Base-by-base conservation (phyloP, 164 flowering plant genomes). In the Litsea cubeba region DNA sequence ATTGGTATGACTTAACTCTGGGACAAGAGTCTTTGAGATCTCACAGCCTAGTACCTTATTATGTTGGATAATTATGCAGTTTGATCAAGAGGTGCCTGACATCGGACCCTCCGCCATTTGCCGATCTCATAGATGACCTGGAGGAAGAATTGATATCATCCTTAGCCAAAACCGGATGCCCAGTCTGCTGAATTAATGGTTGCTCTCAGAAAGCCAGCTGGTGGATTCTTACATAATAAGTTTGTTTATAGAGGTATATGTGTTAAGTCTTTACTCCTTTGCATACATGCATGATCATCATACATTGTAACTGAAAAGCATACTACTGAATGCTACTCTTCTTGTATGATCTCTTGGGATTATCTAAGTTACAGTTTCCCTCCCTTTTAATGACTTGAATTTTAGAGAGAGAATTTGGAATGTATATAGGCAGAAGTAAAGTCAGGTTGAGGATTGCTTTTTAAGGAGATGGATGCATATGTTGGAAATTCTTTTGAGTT, bases 41-140 rank as follows among this genome's bases (percentile, higher is more conserved):
- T 54, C n/a, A 12, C n/a, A 54, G 60, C 60, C 60, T 54, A 54
- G 5, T 54, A 4, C 17, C n/a, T 49, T 70, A 58, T 6, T 69
- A 14, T 51, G 30, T 7, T 18, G 18, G 5, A 10, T 72, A 12
- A 23, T 10, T 70, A 17, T 66, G 68, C 81, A 85, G 88, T 68
- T 74, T 85, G 74, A 80, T 83, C 70, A 66, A 69, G 76, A 1
- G 60, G 0, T 81, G 87, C 78, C 73, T 71, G 28, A 82, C 74
- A 24, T 64, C 70, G 30, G 81, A 81, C 26, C 79, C 75, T 71
- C 83, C 81, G 0, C 1, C 82, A 65, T 86, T 86, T 73, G 72
- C 58, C 32, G 14, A 46, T 20, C 75, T 81, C 26, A 86, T 84
- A 54, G 70, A 35, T 51, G 69, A 63, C 25, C 82, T 83, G 17